These are phyloP conservation scores for Microbotryum lychnidis-dioicae DNA, from an alignment of 1,284 basidiomycete genomes.

Conservation along the genomic window DNA sequence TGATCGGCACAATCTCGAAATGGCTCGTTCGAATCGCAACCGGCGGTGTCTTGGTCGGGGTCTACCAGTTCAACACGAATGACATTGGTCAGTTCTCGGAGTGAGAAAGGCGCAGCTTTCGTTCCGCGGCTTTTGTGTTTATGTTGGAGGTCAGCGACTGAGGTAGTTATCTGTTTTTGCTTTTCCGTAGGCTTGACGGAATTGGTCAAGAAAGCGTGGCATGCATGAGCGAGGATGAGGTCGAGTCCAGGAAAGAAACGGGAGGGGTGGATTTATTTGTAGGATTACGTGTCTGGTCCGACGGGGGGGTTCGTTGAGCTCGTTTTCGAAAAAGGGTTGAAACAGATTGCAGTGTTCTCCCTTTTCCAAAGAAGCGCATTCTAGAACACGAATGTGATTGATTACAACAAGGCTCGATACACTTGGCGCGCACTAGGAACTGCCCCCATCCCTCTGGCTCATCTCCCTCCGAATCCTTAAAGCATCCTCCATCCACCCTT, in stretches of 20 bases:
- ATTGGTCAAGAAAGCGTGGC: constrained; percentile 58
- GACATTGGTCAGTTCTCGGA: constrained; percentile 64
- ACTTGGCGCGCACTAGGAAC: too few relatives aligned
- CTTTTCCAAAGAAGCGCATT: too few relatives aligned
- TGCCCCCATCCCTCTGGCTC: not conserved
- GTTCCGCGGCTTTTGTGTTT: not conserved
- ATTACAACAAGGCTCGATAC: too few relatives aligned
- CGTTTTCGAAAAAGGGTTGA: too few relatives aligned
- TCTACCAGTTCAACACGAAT: constrained; percentile 96
- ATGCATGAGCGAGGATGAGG: constrained; percentile 39
- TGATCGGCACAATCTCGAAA: constrained; percentile 57
- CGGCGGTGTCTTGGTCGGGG: constrained; percentile 74
- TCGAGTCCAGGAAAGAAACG: too few relatives aligned
- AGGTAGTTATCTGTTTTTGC: not conserved
- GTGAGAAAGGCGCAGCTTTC: not conserved
- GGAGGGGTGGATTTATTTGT: too few relatives aligned
- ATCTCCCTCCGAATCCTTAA: constrained; percentile 8
- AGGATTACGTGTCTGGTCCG: too few relatives aligned
- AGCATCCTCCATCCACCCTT: constrained; percentile 12
- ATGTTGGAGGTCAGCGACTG: not conserved
- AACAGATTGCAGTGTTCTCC: too few relatives aligned
- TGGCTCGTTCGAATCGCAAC: constrained; percentile 76
- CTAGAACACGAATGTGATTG: too few relatives aligned
- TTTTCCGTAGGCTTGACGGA: constrained; percentile 57
- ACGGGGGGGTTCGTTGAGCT: too few relatives aligned